Evolutionary conservation across 306 rosid genomes (phyloP).

Genomic region (Sesbania bispinosa): DNA sequence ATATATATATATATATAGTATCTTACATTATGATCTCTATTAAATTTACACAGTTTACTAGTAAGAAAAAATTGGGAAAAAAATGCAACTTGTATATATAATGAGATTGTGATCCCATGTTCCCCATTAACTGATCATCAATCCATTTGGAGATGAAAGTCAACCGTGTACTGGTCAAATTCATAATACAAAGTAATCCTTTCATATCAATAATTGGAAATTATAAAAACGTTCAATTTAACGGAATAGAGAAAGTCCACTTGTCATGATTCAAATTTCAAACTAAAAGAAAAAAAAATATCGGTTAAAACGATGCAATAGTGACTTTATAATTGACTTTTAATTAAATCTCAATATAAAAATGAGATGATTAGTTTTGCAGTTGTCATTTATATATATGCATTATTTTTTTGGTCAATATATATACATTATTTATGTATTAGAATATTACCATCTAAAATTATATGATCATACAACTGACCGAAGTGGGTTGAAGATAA

Average conservation of each 20-base stretch:
- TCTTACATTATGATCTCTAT: too few species aligned
- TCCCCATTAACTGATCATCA: not conserved
- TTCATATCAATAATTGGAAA: not conserved
- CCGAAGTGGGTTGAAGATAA: constrained; percentile 1
- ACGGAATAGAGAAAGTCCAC: not conserved
- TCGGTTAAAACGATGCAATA: not conserved
- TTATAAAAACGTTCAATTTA: not conserved
- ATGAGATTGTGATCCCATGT: not conserved
- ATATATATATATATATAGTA: too few species aligned
- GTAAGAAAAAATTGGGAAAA: not conserved
- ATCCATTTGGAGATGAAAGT: constrained; percentile 3
- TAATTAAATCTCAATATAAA: not conserved
- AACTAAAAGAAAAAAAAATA: not conserved
- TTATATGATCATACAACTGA: not conserved
- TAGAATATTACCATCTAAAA: not conserved
- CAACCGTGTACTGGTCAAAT: not conserved
- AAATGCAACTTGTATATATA: not conserved
- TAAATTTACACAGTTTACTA: too few species aligned
- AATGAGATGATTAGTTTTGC: not conserved
- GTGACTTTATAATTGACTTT: not conserved
- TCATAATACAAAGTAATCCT: not conserved
- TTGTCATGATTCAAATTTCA: constrained; percentile 9
- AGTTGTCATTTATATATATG: too few species aligned
- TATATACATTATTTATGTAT: not conserved
- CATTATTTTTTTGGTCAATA: too few species aligned